Evolutionary conservation across 1,284 basidiomycete species (phyloP).

Genomic region (Lentinula novae-zelandiae): DNA sequence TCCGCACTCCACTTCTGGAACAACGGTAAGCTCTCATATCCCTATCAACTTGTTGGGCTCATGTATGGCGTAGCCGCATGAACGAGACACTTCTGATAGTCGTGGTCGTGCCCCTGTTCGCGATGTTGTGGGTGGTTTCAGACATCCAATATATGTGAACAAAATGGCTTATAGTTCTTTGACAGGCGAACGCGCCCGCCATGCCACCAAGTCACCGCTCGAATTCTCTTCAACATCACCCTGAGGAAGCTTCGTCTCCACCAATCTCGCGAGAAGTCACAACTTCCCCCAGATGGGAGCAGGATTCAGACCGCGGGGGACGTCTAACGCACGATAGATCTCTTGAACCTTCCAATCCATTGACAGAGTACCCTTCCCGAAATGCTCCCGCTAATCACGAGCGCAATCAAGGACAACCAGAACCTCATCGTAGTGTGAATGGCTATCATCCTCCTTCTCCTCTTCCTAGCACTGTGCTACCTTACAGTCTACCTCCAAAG

Average conservation of each 20-base stretch:
- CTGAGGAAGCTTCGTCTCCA: neutral
- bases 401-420: neutral
- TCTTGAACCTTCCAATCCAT: neutral
- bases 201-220: neutral
- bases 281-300: conserved; percentile 1
- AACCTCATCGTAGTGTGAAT: neutral
- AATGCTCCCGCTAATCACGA: neutral
- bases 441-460: neutral
- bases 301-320: neutral
- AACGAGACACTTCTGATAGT: neutral
- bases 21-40: neutral
- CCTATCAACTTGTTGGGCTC: neutral
- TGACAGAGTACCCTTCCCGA: neutral
- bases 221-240: neutral
- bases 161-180: neutral
- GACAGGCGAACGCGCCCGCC: neutral
- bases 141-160: neutral
- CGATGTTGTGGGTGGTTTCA: neutral
- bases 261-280: conserved; percentile 1
- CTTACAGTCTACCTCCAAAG: neutral
- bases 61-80: neutral
- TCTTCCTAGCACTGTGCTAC: neutral
- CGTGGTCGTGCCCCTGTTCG: neutral
- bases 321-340: neutral
- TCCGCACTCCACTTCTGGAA: neutral